These are phyloP conservation scores for Podospora tetraspora DNA, from an alignment of 495 filamentous ascomycete species.

Conservation along the genomic window DNA sequence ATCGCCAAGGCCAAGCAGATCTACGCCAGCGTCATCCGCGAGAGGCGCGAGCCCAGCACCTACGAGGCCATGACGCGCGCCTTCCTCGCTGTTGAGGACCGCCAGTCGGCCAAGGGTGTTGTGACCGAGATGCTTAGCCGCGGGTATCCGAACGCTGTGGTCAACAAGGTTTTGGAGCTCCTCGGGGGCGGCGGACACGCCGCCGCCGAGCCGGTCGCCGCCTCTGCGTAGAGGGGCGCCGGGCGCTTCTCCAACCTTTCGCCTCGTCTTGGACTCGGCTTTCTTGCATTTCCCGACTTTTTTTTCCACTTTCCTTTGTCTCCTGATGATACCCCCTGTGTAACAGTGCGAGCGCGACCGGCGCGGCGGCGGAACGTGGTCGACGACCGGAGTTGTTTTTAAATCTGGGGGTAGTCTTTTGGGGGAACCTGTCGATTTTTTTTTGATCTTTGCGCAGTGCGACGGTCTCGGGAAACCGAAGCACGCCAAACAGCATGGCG, in stretches of 20 bases:
- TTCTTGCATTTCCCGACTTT: conserved; percentile 26
- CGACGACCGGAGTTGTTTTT: conserved; percentile 1
- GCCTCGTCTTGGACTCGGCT: not conserved
- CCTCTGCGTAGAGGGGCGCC: conserved; percentile 1
- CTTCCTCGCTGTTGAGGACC: conserved; percentile 76
- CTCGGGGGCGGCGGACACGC: conserved; percentile 61
- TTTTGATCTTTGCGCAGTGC: not conserved
- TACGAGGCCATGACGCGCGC: conserved; percentile 98
- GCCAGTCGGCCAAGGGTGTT: conserved; percentile 62
- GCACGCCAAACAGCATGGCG: not conserved
- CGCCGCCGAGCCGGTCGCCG: not conserved
- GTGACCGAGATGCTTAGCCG: conserved; percentile 87
- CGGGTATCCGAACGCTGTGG: conserved; percentile 87
- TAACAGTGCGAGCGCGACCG: conserved; percentile 19
- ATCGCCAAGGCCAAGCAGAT: conserved; percentile 72
- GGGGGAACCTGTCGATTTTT: not conserved
- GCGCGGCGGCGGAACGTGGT: conserved; percentile 3
- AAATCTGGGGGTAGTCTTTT: conserved; percentile 4
- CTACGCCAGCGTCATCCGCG: conserved; percentile 65
- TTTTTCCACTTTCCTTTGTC: conserved; percentile 12
- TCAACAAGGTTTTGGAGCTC: conserved; percentile 84
- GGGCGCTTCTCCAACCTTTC: not conserved
- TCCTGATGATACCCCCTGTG: conserved; percentile 37
- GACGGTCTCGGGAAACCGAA: not conserved
- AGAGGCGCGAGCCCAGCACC: conserved; percentile 91